These are phyloP conservation scores for Pyrus betulifolia DNA, from an alignment of 306 rosid species.

Conservation along the genomic window DNA sequence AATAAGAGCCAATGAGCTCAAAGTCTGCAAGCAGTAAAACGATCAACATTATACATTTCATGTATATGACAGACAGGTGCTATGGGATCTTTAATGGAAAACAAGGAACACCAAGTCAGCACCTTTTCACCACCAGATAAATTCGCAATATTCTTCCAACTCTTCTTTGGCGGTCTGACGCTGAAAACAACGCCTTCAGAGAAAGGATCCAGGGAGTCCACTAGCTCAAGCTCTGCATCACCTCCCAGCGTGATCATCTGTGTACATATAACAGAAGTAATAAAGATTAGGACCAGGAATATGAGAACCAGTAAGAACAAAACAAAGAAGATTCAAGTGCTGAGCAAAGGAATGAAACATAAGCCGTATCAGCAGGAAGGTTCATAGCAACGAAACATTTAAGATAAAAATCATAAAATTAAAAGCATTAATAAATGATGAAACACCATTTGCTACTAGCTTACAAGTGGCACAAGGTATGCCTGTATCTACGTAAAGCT, in stretches of 20 bases:
- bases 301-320: neutral
- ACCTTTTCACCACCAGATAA: slow-evolving; percentile 99
- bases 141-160: slow-evolving; percentile 98
- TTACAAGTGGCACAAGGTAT: neutral
- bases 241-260: slow-evolving; percentile 99
- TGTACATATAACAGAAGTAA: neutral
- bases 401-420: neutral
- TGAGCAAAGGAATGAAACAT: neutral
- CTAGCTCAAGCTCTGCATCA: slow-evolving; percentile 96
- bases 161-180: slow-evolving; percentile 95
- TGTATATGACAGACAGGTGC: neutral
- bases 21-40: slow-evolving; percentile 56
- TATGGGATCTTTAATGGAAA: slow-evolving; percentile 1
- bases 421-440: neutral
- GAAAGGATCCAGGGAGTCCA: slow-evolving; percentile 96
- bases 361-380: neutral
- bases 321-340: neutral
- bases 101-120: neutral
- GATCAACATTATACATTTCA: slow-evolving; percentile 4
- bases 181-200: slow-evolving; percentile 98
- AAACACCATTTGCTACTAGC: neutral
- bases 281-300: neutral
- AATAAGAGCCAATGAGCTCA: slow-evolving; percentile 95
- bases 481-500: neutral
- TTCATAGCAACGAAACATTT: neutral